These are phyloP conservation scores for Coelastrella sp. DNA, from an alignment of 139 green algal species.

Conservation along the genomic window DNA sequence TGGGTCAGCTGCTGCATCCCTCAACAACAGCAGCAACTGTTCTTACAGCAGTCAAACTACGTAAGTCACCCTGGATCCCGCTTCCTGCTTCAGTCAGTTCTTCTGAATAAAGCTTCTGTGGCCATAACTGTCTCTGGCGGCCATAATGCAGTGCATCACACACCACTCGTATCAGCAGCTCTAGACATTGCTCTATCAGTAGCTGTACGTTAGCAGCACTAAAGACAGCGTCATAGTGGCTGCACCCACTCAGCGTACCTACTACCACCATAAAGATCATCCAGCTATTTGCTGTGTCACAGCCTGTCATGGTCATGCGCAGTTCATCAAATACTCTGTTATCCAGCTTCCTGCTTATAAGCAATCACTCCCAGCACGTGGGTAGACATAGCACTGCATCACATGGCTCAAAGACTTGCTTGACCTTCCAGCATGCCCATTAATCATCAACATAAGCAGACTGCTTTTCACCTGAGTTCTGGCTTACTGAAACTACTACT, in stretches of 20 bases:
- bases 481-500: neutral
- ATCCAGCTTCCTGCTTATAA: neutral
- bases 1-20: conserved; percentile 8
- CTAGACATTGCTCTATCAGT: too few species aligned
- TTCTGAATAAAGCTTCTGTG: too few species aligned
- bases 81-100: neutral
- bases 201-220: too few species aligned
- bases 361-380: neutral
- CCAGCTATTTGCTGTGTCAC: too few species aligned
- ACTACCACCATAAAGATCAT: too few species aligned
- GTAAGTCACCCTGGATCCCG: neutral
- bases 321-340: neutral
- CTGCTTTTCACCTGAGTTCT: neutral
- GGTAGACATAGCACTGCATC: neutral
- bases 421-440: neutral
- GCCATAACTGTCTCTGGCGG: neutral
- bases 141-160: neutral
- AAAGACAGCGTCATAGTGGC: too few species aligned
- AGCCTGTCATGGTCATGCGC: too few species aligned
- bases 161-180: too few species aligned
- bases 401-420: neutral
- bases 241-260: too few species aligned
- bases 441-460: neutral
- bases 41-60: neutral
- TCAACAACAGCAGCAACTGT: conserved; percentile 2